These are phyloP conservation scores for Aspergillus sp. DNA, from an alignment of 2,329 filamentous ascomycete genomes.

Conservation along the genomic window DNA sequence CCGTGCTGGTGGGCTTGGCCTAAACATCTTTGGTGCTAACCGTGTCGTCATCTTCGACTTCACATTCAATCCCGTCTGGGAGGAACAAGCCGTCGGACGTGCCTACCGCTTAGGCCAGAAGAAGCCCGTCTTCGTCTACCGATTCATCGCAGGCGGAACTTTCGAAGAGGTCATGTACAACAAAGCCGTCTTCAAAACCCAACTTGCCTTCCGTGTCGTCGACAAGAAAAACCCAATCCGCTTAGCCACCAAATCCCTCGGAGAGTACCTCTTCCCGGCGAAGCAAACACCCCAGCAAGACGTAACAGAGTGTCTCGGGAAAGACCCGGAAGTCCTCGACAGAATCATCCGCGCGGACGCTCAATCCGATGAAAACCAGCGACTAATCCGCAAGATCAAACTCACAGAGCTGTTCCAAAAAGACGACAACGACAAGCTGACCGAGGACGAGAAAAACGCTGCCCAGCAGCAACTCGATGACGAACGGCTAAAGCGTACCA, in stretches of 20 bases:
- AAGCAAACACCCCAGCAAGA: conserved; percentile 55
- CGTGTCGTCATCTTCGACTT: conserved; percentile 86
- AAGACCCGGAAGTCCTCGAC: conserved; percentile 64
- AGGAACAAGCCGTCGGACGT: conserved; percentile 84
- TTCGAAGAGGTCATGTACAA: conserved; percentile 76
- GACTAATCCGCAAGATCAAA: conserved; percentile 52
- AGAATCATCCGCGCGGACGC: conserved; percentile 37
- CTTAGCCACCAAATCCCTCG: conserved; percentile 58
- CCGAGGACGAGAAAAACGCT: conserved; percentile 61
- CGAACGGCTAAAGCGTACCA: conserved; percentile 41
- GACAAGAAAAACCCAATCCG: conserved; percentile 79
- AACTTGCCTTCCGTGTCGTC: conserved; percentile 76
- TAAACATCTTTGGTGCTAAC: conserved; percentile 83
- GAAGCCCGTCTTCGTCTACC: conserved; percentile 82
- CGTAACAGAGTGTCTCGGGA: conserved; percentile 57
- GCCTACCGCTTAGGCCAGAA: conserved; percentile 82
- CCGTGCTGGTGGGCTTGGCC: conserved; percentile 74
- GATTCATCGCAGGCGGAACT: conserved; percentile 74
- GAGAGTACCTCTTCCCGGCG: conserved; percentile 63
- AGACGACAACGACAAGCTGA: conserved; percentile 66
- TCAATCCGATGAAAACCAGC: conserved; percentile 13
- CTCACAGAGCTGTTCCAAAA: conserved; percentile 73
- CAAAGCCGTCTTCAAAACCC: conserved; percentile 76
- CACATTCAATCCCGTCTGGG: conserved; percentile 75
- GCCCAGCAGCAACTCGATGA: conserved; percentile 51